A percentile compares a stretch with the other conserved stretches of the same genome.
Evolutionary conservation across 2,329 filamentous ascomycete genomes (phyloP).

Genomic region (Fusarium vanettenii): DNA sequence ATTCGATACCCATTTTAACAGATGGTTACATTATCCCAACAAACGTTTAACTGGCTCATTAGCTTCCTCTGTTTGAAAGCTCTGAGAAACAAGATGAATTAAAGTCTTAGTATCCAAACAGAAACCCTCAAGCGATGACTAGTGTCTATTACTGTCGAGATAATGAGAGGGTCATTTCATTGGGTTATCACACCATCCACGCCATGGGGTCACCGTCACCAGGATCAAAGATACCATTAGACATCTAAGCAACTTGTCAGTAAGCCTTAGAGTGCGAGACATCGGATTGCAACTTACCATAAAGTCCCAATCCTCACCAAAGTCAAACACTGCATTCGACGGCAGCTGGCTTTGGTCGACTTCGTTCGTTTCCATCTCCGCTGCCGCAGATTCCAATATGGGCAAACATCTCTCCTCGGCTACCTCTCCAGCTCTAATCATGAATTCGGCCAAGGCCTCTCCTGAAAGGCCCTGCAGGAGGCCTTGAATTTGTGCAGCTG

Average conservation of each 20-base stretch:
- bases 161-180: not conserved
- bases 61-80: not conserved
- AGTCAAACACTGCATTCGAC: not conserved
- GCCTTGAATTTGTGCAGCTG: conserved; percentile 54
- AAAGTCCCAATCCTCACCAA: conserved; percentile 41
- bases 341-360: not conserved
- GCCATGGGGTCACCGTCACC: conserved; percentile 5
- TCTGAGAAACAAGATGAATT: not conserved
- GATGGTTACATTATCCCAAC: not conserved
- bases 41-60: not conserved
- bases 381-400: conserved; percentile 49
- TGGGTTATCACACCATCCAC: conserved; percentile 18
- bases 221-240: conserved; percentile 17
- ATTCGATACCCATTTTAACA: not conserved
- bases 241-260: conserved; percentile 5
- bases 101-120: not conserved
- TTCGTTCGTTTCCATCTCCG: conserved; percentile 14
- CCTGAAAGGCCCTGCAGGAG: conserved; percentile 50
- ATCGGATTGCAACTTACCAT: conserved; percentile 25
- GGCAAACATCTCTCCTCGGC: conserved; percentile 48
- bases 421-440: conserved; percentile 54
- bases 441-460: conserved; percentile 46
- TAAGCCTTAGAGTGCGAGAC: not conserved
- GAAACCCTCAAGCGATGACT: not conserved
- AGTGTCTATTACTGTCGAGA: not conserved